Base-by-base conservation (phyloP, 2,329 filamentous ascomycete species). In the Hymenoscyphus repandus region DNA sequence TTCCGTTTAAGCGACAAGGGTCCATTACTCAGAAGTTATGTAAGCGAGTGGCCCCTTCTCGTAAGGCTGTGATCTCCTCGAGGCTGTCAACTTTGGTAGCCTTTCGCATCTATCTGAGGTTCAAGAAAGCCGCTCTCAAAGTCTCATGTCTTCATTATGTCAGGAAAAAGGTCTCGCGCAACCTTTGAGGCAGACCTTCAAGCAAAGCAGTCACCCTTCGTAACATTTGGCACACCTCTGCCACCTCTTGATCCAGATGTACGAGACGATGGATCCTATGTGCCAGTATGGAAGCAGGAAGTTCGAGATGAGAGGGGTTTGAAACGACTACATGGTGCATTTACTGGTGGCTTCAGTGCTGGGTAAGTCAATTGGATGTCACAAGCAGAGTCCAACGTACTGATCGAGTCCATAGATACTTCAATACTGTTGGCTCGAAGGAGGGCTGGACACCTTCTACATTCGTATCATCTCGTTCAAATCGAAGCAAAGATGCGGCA, bases 281-380 rank as follows among this genome's bases (percentile, higher is more conserved):
- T 96, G 13, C 93, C 93, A 0, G 72, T 96, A n/a, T 97, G 93
- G 90, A 96, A 97, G 73, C 93, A 99, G 74, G 92, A 96, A 66
- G 91, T 95, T 67, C 88, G 86, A 52, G 93, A 99, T 70, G 93
- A 96, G 66, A 84, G 84, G 58, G 93, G 93, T 13, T 78, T 91
- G 61, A 92, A 95, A 70, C 82, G 93, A 48, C 77, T 99, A 3
- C 93, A 99, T 69, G 93, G 93, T 57, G 93, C 93, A 56, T 99
- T 99, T 66, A 96, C 90, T 1, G 93, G 93, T 61, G 93, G 93
- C 30, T 99, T 88, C 73, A 96, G 90, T 74, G 93, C 93, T 74
- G 93, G 93, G 85, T 92, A 80, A 74, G 83, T 69, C 12, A 22
- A 41, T 47, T 61, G 18, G 6, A 46, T 49, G 11, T 7, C 12